phyloP scores from a whole-genome alignment of 177 flowering plant species.

The Tripterygium wilfordii region DNA sequence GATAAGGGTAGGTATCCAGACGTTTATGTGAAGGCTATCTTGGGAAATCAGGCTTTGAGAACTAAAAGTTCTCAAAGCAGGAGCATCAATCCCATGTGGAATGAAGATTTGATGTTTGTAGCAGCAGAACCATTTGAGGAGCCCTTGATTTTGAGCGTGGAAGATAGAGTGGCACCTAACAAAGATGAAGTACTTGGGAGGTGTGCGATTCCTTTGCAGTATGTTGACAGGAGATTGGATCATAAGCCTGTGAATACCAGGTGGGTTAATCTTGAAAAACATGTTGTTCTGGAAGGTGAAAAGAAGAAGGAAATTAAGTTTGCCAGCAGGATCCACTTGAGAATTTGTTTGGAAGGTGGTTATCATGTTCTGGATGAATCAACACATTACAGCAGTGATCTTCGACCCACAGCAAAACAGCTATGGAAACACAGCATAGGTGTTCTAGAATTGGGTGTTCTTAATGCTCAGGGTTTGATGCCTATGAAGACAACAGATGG shows the following conservation, averaged over 20 bases:
- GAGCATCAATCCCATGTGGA: constrained; percentile 42
- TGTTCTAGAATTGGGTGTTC: constrained; percentile 39
- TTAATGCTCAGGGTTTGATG: constrained; percentile 40
- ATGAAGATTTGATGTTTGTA: constrained; percentile 45
- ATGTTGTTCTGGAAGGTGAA: constrained; percentile 28
- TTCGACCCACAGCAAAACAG: constrained; percentile 40
- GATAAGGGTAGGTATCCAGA: constrained; percentile 33
- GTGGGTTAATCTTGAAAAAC: constrained; percentile 39
- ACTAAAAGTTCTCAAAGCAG: constrained; percentile 28
- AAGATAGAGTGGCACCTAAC: constrained; percentile 36
- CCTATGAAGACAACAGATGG: constrained; percentile 52
- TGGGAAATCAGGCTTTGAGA: constrained; percentile 36
- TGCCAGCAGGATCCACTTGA: constrained; percentile 40
- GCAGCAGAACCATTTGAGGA: constrained; percentile 46
- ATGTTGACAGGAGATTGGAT: constrained; percentile 31
- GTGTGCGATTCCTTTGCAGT: constrained; percentile 29
- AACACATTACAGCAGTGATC: constrained; percentile 48
- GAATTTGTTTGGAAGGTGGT: constrained; percentile 45
- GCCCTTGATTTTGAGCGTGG: constrained; percentile 36
- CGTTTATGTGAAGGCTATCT: constrained; percentile 33
- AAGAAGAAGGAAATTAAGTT: constrained; percentile 42
- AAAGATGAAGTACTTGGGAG: constrained; percentile 38
- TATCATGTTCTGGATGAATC: constrained; percentile 49
- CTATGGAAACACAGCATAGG: constrained; percentile 45
- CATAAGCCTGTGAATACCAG: constrained; percentile 29